Conservation (phyloP, 1,139 yeast species). For the Blastobotrys aristatus region DNA sequence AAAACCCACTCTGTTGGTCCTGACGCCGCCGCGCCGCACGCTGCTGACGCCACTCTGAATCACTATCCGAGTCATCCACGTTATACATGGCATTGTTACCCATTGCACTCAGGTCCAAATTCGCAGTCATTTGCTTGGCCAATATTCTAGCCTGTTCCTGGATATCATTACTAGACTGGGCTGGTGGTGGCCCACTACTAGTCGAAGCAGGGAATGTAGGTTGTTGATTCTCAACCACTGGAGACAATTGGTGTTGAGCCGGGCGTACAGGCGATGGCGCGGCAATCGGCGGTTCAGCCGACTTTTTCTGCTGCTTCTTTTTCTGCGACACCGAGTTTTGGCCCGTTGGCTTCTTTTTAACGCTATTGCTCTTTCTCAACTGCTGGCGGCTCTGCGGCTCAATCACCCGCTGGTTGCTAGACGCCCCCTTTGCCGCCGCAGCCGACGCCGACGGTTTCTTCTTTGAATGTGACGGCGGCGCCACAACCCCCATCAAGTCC, state of each 20-base stretch:
- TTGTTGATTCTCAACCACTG: not conserved
- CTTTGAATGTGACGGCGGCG: not conserved
- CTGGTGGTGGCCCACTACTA: not conserved
- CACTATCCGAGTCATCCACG: conserved; percentile 26
- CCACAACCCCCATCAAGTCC: conserved; percentile 6
- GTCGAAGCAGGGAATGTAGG: too few species aligned
- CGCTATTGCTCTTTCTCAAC: not conserved
- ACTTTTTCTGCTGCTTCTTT: not conserved
- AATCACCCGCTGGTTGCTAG: not conserved
- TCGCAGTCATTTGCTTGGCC: conserved; percentile 2
- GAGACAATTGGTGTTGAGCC: not conserved
- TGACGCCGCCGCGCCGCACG: conserved; percentile 13
- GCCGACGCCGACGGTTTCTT: not conserved
- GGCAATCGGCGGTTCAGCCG: not conserved
- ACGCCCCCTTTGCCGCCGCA: conserved; percentile 11
- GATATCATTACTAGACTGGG: not conserved
- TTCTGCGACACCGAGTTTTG: not conserved
- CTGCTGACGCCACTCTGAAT: conserved; percentile 32
- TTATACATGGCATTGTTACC: conserved; percentile 13
- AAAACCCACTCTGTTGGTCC: conserved; percentile 8
- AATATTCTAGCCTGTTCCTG: not conserved
- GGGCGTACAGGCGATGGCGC: not conserved
- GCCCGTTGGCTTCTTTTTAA: not conserved
- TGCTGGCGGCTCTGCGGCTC: not conserved
- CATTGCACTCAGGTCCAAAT: not conserved